Percentiles rank a stretch among this genome's conserved stretches.
phyloP scores from a whole-genome alignment of 116 monocot genomes.

The Dioscorea cayenensis region DNA sequence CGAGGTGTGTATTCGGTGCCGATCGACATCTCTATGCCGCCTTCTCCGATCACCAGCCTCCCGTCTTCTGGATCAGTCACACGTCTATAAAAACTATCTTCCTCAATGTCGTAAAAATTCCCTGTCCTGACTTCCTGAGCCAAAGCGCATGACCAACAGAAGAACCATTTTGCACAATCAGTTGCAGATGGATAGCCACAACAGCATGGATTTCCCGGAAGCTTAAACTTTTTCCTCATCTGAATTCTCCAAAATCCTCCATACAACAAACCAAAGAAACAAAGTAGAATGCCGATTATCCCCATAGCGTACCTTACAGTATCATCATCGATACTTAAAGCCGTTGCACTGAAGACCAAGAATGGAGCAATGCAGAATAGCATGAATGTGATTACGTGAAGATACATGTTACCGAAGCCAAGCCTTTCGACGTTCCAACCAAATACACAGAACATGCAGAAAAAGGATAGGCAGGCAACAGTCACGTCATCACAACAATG shows the following conservation, averaged over 20 bases:
- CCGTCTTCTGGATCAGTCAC: slow-evolving; percentile 3
- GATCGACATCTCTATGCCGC: no score
- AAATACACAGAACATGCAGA: slow-evolving; percentile 30
- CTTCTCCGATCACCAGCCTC: neutral
- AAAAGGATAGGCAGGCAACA: slow-evolving; percentile 13
- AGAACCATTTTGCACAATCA: slow-evolving; percentile 22
- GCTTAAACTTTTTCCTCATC: slow-evolving; percentile 32
- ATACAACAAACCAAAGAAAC: slow-evolving; percentile 20
- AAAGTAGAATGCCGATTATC: slow-evolving; percentile 12
- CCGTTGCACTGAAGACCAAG: slow-evolving; percentile 22
- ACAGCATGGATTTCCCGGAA: slow-evolving; percentile 17
- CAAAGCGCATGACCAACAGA: slow-evolving; percentile 29
- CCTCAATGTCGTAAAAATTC: slow-evolving; percentile 32
- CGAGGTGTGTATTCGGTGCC: no score
- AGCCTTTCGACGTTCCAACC: slow-evolving; percentile 24
- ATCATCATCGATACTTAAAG: slow-evolving; percentile 22
- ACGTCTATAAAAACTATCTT: slow-evolving; percentile 13
- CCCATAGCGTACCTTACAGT: slow-evolving; percentile 8
- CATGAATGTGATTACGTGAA: slow-evolving; percentile 20
- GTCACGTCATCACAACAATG: slow-evolving; percentile 20
- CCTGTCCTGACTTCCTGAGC: slow-evolving; percentile 38
- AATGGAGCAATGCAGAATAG: slow-evolving; percentile 18
- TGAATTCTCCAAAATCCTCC: slow-evolving; percentile 32
- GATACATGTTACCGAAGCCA: slow-evolving; percentile 13
- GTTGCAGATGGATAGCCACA: slow-evolving; percentile 14